Evolutionary conservation across 192 early-diverging fungal genomes (phyloP), one percentile per base, ranked within the genome.

Genomic region (Coemansia sp.): DNA sequence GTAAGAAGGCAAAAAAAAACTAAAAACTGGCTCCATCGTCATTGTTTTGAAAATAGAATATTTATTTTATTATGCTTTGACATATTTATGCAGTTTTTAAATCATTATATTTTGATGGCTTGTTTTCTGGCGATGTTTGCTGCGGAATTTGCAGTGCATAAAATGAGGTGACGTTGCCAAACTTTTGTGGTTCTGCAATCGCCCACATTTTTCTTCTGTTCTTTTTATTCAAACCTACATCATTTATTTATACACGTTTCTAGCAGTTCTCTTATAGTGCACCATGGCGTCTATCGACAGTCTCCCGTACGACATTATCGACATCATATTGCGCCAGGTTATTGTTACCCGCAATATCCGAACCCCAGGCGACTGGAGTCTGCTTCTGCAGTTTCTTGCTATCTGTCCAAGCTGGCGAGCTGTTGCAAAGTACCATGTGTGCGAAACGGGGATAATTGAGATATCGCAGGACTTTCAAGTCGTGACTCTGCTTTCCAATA

Each of bases 331-430:
- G 55, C 55, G 35, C 23, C 55, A 38, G 55, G 35, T 57, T n/a
- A 55, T 55, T 6, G 35, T 37, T 16, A 29, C 27, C 35, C 19
- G 48, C n/a, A 37, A 19, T 19, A 22, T 38, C 17, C n/a, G 55
- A 22, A 57, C 55, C n/a, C 55, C 55, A 9, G 31, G 55, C 6
- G 35, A 57, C 55, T 57, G 55, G 55, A 37, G 17, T 17, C 19
- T 38, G 55, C 31, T 57, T 29, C 55, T 57, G 7, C n/a, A 17
- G 31, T 57, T 37, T 21, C 55, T 57, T 31, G 35, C 29, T 8
- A 57, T 57, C n/a, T 57, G 55, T 21, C 55, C 55, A 31, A 57
- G 55, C 35, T 57, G 55, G 55, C 55, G 35, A 16, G 55, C 35
- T 19, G 55, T 57, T 9, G 55, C 55, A 22, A 57, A 38, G 55